Base-by-base conservation (phyloP, 768 basidiomycete genomes). In the Termitomyces sp. region DNA sequence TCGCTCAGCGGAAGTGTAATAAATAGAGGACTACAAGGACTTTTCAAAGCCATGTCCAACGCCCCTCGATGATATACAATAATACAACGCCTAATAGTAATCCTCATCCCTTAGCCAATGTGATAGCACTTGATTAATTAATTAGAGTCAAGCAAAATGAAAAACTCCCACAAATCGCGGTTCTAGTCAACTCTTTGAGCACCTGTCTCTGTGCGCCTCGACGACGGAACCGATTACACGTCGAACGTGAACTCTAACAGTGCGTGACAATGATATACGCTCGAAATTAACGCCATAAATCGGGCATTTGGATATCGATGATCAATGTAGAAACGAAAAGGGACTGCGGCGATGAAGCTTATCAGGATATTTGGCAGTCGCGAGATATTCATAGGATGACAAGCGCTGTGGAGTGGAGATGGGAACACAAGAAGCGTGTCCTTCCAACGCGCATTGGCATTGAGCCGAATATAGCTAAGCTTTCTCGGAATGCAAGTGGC, bases 1-100 rank as follows among this genome's bases (percentile, higher is more conserved):
- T 63, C 68, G 6, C 51, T 75, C 22, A 58, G 64, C 7, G 65
- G 62, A 18, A 68, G 70, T 38, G 60, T 69, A 28, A 52, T 76
- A 9, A 67, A 62, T 2, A 62, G 65, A 40, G 65, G 67, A 26
- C 54, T 77, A 18, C 68, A 69, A 38, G 69, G 66, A 45, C 22
- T 79, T 26, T 45, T 64, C 6, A 68, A 66, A 55, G 51, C 60
- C 26, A 36, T 52, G 40, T 63, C 57, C 11, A 28, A 51, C 2
- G 36, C 18, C 22, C 35, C 57, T 53, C 46, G 51, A 24, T 56
- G 22, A 46, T 14, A 33, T 38, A 22, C n/a, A n/a, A n/a, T 48
- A 11, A 44, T 43, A 32, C 16, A 50, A 33, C 32, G n/a, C 28
- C 16, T 10, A 49, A 30, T 30, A 30, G 22, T 26, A 26, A 2